phyloP scores from a whole-genome alignment of 108 stramenopile genomes.

The Cyclotella kingstonii region DNA sequence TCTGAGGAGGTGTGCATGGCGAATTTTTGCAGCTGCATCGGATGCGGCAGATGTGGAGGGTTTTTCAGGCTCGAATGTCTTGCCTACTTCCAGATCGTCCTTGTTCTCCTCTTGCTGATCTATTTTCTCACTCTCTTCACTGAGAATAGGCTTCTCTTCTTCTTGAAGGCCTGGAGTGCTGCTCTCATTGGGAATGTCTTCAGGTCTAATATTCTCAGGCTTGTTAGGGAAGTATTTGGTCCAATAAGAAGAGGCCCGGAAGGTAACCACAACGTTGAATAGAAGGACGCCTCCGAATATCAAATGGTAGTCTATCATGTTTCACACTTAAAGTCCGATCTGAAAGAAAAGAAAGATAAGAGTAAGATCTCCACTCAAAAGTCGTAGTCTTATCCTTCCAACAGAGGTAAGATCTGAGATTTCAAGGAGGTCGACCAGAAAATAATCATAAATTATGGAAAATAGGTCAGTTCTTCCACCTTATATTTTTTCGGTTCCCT shows the following conservation, averaged over 20 bases:
- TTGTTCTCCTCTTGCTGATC: conserved; percentile 9
- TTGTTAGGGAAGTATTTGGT: conserved; percentile 41
- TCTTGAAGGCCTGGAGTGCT: too few relatives aligned
- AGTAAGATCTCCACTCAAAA: too few relatives aligned
- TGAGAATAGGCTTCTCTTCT: conserved; percentile 16
- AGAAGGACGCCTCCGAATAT: conserved; percentile 65
- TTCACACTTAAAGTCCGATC: too few relatives aligned
- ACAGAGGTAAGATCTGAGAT: too few relatives aligned
- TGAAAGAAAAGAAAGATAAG: too few relatives aligned
- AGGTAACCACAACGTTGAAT: conserved; percentile 66
- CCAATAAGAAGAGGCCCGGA: conserved; percentile 67
- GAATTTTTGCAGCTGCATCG: conserved; percentile 39
- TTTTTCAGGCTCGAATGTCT: conserved; percentile 9
- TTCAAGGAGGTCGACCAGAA: too few relatives aligned
- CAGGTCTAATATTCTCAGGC: too few relatives aligned
- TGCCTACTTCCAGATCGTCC: neutral
- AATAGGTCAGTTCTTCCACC: too few relatives aligned
- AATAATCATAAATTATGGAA: too few relatives aligned
- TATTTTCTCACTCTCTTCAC: conserved; percentile 1
- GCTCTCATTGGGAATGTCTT: too few relatives aligned
- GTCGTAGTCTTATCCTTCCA: too few relatives aligned
- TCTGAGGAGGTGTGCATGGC: conserved; percentile 52
- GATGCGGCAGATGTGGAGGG: conserved; percentile 39
- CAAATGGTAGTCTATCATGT: conserved; percentile 63
- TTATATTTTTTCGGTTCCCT: too few relatives aligned